Base-by-base conservation (phyloP, 2,329 filamentous ascomycete genomes). In the Hymenoscyphus occultus region DNA sequence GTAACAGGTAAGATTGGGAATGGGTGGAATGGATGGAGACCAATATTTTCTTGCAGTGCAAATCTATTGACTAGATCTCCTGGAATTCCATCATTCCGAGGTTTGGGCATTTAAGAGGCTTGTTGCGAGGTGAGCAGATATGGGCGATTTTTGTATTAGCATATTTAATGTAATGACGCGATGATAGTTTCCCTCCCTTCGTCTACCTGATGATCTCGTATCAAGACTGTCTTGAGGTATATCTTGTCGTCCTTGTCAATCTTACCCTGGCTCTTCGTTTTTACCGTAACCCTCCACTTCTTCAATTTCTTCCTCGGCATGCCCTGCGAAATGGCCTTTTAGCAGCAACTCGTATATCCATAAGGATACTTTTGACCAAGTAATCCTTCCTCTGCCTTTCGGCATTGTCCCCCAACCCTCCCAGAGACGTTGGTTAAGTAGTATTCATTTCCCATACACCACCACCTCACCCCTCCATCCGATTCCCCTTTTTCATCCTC, bases 391-490 rank as follows among this genome's bases (percentile, higher is more conserved):
- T 28, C 3, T 22, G 48, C 13, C 48, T 3, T 54, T 54, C 10
- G 10, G 19, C 12, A 22, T 54, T 54, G 13, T 54, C 22, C 19
- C 6, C 48, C n/a, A 28, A 12, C 5, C 19, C 48, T 14, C 45
- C 22, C 1, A 7, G 48, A 28, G 48, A 3, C 10, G 0, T 48
- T 22, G 5, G 13, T 51, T 10, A 9, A 12, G 22, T 54, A 28
- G 10, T 54, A 22, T 2, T 54, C 22, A 22, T 54, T 28, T 54
- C 22, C 22, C 4, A 5, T 28, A 4, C 45, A 54, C 13, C 9
- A 32, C 31, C n/a, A 13, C 54, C 68, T 71, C 67, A 77, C 68
- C 76, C 74, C 68, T 81, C 78, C 80, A 82, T 82, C 72, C 76
- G 76, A 69, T 80, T 79, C 7, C 73, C 72, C 51, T 70, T 65